phyloP scores from a whole-genome alignment of 306 rosid genomes.

The Calophaca sinica region DNA sequence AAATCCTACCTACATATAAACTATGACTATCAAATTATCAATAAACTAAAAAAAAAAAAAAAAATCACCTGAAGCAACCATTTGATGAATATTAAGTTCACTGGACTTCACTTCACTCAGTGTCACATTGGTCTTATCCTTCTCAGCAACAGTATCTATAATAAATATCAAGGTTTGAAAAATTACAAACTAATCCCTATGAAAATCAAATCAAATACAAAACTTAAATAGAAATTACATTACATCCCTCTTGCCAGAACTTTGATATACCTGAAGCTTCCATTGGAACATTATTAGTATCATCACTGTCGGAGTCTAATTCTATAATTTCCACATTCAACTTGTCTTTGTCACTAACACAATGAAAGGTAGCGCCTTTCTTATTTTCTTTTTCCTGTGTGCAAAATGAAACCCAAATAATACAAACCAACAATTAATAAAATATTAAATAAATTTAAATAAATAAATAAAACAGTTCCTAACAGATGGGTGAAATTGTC shows the following conservation, averaged over 20 bases:
- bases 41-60: neutral
- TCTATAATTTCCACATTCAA: neutral
- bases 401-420: neutral
- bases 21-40: neutral
- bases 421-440: neutral
- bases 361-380: neutral
- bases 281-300: neutral
- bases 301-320: neutral
- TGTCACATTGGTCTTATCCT: neutral
- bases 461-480: neutral
- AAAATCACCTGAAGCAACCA: slow-evolving; percentile 6
- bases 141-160: neutral
- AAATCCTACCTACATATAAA: neutral
- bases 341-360: neutral
- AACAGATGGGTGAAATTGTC: no score
- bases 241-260: neutral
- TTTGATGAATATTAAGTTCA: slow-evolving; percentile 1
- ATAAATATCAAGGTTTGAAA: neutral
- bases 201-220: neutral
- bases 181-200: neutral
- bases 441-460: neutral
- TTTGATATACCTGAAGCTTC: slow-evolving; percentile 24
- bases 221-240: neutral
- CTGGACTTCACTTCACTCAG: neutral
- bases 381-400: slow-evolving; percentile 16